Conservation (phyloP, 208 protist species). For the Novymonas esmeraldas region DNA sequence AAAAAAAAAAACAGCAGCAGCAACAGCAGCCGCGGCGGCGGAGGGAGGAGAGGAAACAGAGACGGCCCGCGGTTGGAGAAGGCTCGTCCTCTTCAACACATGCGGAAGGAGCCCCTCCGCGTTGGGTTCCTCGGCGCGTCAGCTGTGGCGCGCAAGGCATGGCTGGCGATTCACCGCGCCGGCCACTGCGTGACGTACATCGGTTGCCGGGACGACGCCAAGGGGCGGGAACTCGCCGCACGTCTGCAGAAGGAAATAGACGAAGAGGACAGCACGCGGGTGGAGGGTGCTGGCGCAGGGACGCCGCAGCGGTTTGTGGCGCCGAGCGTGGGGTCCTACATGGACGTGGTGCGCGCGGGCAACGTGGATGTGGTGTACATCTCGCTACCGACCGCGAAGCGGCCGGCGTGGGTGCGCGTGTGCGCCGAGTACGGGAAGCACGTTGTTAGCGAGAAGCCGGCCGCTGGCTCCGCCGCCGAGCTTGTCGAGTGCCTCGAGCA, state of each 20-base stretch:
- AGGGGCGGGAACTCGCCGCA: slow-evolving; percentile 30
- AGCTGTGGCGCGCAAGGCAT: slow-evolving; percentile 39
- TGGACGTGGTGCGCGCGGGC: slow-evolving; percentile 45
- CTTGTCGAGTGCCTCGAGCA: slow-evolving; percentile 52
- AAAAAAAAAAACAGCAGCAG: background rate
- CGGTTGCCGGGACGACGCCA: slow-evolving; percentile 42
- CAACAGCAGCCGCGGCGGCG: too few species aligned
- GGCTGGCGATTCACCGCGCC: slow-evolving; percentile 43
- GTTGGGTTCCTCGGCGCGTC: slow-evolving; percentile 60
- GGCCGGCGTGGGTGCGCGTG: slow-evolving; percentile 55
- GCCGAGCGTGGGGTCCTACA: slow-evolving; percentile 46
- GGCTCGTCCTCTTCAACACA: too few species aligned
- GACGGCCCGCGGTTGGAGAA: too few species aligned
- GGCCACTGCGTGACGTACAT: slow-evolving; percentile 46
- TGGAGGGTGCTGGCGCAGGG: background rate
- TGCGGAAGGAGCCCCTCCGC: slow-evolving; percentile 34
- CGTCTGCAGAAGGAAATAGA: slow-evolving; percentile 23
- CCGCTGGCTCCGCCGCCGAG: slow-evolving; percentile 35
- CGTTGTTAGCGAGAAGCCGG: slow-evolving; percentile 74
- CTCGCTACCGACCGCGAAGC: slow-evolving; percentile 49
- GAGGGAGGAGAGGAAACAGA: background rate
- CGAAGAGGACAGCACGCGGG: slow-evolving; percentile 4
- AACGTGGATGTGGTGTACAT: slow-evolving; percentile 81
- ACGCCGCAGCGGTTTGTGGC: slow-evolving; percentile 19
- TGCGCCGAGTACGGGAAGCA: slow-evolving; percentile 68